Evolutionary conservation across 2,329 filamentous ascomycete genomes (phyloP), one percentile per base, ranked within the genome.

Genomic region (Fusarium sp.): DNA sequence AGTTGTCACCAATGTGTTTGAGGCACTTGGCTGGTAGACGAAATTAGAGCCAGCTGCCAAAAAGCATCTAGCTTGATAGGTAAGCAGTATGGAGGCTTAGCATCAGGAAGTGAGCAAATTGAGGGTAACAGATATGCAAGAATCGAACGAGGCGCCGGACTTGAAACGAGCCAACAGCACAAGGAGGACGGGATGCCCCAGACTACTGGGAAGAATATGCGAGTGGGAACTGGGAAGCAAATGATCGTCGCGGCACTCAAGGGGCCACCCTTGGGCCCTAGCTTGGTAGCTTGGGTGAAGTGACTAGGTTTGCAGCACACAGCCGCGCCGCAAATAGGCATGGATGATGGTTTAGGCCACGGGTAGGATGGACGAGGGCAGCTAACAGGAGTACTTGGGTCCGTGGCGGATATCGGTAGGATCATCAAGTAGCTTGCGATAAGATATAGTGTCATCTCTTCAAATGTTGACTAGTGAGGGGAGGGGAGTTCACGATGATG

Each of bases 301-400:
- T 56, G 57, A 37, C 53, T 54, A 56, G 55, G 56, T 37, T 39
- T 61, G 46, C 55, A 62, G 64, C 60, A 64, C 71, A 73, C 71
- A 73, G 71, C 71, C 71, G 71, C 71, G 66, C 66, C 69, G 56
- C 68, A 74, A 73, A 73, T 73, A 73, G 71, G 71, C 64, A 70
- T 49, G 58, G 65, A 51, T 32, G 55, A 60, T 41, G 30, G 25
- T 47, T 37, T 27, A 57, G 50, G 51, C 39, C 48, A 22, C 22
- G 22, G 22, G 22, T 22, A 51, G 37, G 55, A 60, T 37, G 30
- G 25, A 30, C 30, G 30, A 14, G 10, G 14, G 6, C 13, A 17
- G n/a, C 30, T 45, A 59, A 46, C 56, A 19, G n/a, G 20, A 40
- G 33, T 56, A 39, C 50, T 25, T 56, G 35, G 20, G 56, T 25